Conservation (phyloP, 1,284 basidiomycete genomes). For the Golubevia sp. region DNA sequence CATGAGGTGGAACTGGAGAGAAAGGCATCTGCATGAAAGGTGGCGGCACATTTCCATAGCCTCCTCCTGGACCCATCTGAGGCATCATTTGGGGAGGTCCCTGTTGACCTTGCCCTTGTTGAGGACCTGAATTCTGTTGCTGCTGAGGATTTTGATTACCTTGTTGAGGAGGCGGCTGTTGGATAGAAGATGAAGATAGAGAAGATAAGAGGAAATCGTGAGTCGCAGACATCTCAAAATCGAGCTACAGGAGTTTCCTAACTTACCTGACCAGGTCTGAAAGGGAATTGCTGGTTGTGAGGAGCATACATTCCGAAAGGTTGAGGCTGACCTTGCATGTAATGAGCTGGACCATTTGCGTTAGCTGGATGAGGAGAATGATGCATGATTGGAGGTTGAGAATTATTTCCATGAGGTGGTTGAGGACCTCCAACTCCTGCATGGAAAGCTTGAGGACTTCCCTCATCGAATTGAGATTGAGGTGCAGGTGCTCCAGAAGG, state of each 20-base stretch:
- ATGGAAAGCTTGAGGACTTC: neutral
- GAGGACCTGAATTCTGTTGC: slow-evolving; percentile 3
- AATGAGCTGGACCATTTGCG: slow-evolving; percentile 8
- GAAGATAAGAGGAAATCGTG: slow-evolving; percentile 32
- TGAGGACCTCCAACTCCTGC: neutral
- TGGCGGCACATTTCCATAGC: slow-evolving; percentile 1
- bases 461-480: neutral
- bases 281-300: slow-evolving; percentile 1
- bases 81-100: slow-evolving; percentile 21
- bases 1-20: slow-evolving; percentile 39
- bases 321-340: slow-evolving; percentile 8
- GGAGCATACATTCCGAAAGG: slow-evolving; percentile 6
- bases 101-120: slow-evolving; percentile 16
- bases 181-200: slow-evolving; percentile 25
- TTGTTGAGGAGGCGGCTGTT: slow-evolving; percentile 22
- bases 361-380: slow-evolving; percentile 3
- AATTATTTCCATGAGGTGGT: neutral
- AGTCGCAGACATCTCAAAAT: too few relatives aligned
- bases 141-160: slow-evolving; percentile 17
- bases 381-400: neutral
- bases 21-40: slow-evolving; percentile 40
- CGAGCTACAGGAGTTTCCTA: too few relatives aligned
- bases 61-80: slow-evolving; percentile 19
- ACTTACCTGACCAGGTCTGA: neutral
- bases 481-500: slow-evolving; percentile 9